phyloP scores from a whole-genome alignment of 2,329 filamentous ascomycete species.

The Eutypella sp. region DNA sequence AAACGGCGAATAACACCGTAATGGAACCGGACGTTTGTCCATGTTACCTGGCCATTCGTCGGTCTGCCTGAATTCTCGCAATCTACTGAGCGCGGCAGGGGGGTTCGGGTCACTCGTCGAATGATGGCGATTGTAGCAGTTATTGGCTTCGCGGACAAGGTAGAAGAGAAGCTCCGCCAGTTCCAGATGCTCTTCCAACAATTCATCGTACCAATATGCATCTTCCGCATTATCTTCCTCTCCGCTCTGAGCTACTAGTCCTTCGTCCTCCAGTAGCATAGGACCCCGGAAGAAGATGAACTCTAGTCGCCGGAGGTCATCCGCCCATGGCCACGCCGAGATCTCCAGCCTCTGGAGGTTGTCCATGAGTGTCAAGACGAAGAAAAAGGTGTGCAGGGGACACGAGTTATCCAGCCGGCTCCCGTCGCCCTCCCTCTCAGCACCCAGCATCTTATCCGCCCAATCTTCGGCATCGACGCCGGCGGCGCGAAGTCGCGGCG shows the following conservation, averaged over 20 bases:
- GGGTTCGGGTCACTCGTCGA: too few species aligned
- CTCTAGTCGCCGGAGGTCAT: neutral
- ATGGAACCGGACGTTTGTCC: neutral
- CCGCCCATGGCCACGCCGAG: neutral
- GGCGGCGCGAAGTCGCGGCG: neutral
- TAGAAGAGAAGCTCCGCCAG: neutral
- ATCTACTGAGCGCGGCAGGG: neutral
- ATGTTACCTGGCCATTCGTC: neutral
- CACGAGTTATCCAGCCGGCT: neutral
- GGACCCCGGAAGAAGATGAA: neutral
- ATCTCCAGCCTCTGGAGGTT: neutral
- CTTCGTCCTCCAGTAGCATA: too few species aligned
- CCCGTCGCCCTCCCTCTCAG: neutral
- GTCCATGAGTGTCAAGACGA: neutral
- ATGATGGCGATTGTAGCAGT: neutral
- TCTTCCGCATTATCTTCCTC: neutral
- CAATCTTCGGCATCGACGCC: neutral
- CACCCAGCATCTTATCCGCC: neutral
- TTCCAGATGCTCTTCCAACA: neutral
- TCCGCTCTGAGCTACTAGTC: too few species aligned
- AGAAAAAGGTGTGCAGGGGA: neutral
- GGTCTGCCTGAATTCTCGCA: neutral
- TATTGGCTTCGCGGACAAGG: neutral
- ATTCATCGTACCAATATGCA: too few species aligned
- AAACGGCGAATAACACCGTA: neutral